Evolutionary conservation across 192 early-diverging fungal genomes (phyloP), one percentile per base, ranked within the genome.

Genomic region (Rhizophlyctis rosea): DNA sequence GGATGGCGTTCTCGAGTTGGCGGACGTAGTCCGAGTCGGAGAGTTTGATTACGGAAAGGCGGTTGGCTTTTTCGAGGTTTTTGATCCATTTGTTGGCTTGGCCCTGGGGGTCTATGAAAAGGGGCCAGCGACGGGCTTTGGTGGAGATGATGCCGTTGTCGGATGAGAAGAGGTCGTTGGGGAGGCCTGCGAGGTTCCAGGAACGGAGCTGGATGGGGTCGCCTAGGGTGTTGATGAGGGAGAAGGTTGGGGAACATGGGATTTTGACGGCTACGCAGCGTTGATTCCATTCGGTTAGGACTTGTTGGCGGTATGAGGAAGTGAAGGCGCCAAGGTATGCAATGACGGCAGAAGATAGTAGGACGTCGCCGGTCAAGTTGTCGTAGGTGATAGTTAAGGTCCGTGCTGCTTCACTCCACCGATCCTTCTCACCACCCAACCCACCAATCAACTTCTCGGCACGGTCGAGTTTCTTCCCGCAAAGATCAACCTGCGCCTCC

Each of bases 21-120:
- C 83, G 67, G 9, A 85, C 77, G 65, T 84, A 85, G 64, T 85
- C 83, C 2, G 47, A 31, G 64, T 85, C 83, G 0, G 83, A 85
- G 7, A 85, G 72, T 68, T 85, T 85, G 29, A 85, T 85, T 0
- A 85, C 77, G 7, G 72, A 69, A 54, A 85, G 57, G 0, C 72
- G 59, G 47, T 85, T 85, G 24, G 47, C 53, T 59, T 85, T 85
- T 65, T 85, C 82, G 76, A 84, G 76, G 62, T 84, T 85, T 57
- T 84, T 85, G 47, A 85, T 71, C 83, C 83, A 85, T 52, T 85
- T 85, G 71, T 85, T 85, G 34, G 83, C 83, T 62, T 85, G 83
- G 1, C 82, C 83, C 57, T 85, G 81, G 5, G 82, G 82, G 59
- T 84, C 81, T 53, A 84, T 80, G 54, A 84, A 84, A 14, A 85